Percentiles rank a stretch among this genome's conserved stretches.
Evolutionary conservation across 768 basidiomycete genomes (phyloP).

Genomic region (Rhizopogon salebrosus): DNA sequence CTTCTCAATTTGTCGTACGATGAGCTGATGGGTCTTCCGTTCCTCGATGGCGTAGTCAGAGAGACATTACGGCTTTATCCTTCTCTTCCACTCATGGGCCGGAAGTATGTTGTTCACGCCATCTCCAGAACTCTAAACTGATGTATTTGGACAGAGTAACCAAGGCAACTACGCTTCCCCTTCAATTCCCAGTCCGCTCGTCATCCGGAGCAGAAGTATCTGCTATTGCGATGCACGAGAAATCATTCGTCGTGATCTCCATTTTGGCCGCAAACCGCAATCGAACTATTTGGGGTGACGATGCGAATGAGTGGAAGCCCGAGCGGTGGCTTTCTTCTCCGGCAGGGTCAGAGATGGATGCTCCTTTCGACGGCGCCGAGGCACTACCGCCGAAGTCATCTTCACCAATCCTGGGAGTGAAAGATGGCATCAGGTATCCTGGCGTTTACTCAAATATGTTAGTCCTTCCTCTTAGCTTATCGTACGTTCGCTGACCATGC

Average conservation of each 20-base stretch:
- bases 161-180: too few relatives aligned
- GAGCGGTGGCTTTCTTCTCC: constrained; percentile 35
- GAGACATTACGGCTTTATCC: constrained; percentile 27
- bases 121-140: too few relatives aligned
- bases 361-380: not conserved
- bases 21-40: constrained; percentile 29
- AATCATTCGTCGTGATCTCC: constrained; percentile 28
- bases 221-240: not conserved
- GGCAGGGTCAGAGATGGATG: not conserved
- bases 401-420: not conserved
- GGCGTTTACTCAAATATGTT: not conserved
- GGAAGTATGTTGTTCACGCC: constrained; percentile 18
- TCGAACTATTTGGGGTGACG: constrained; percentile 38
- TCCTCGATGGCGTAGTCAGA: constrained; percentile 32
- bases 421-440: not conserved
- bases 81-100: constrained; percentile 9
- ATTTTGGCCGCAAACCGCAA: constrained; percentile 38
- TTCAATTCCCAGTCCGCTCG: constrained; percentile 13
- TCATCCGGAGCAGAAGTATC: constrained; percentile 13
- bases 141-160: not conserved
- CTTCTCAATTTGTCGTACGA: constrained; percentile 20
- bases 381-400: too few relatives aligned
- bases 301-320: constrained; percentile 39
- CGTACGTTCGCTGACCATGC: not conserved
- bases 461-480: not conserved